phyloP scores from a whole-genome alignment of 2,329 filamentous ascomycete species.

The Cyphellophora attinorum region DNA sequence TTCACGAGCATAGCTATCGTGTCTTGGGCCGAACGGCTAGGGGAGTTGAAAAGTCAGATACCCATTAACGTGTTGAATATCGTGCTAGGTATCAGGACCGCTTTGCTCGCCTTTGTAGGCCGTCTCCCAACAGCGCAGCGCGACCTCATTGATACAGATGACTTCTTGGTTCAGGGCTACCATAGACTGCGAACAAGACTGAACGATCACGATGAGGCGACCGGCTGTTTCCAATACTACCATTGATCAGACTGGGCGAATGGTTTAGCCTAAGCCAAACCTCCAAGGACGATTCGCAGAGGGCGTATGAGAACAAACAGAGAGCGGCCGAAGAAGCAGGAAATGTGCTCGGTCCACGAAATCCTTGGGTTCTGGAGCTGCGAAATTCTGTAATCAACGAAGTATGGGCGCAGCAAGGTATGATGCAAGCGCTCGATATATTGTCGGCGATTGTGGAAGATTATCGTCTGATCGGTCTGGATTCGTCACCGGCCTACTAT shows the following conservation, averaged over 20 bases:
- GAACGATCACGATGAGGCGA: conserved; percentile 1
- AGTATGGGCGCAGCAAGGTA: conserved; percentile 2
- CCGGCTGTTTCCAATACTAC: conserved; percentile 2
- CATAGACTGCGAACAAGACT: neutral
- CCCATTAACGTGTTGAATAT: neutral
- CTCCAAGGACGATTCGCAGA: conserved; percentile 1
- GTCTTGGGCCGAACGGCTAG: conserved; percentile 2
- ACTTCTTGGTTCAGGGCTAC: conserved; percentile 2
- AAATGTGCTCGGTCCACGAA: neutral
- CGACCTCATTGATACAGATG: conserved; percentile 1
- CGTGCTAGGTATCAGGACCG: neutral
- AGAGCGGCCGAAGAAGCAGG: neutral
- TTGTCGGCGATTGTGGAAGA: neutral
- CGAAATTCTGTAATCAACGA: neutral
- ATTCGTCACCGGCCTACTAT: neutral
- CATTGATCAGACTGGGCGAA: conserved; percentile 2
- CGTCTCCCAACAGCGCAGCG: neutral
- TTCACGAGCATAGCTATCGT: conserved; percentile 3
- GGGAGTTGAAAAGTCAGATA: conserved; percentile 1
- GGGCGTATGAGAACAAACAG: conserved; percentile 4
- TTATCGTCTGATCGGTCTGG: conserved; percentile 1
- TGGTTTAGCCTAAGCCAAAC: conserved; percentile 1
- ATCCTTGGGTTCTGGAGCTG: neutral
- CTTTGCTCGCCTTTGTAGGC: neutral
- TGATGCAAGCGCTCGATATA: neutral